A percentile compares a stretch with the other conserved stretches of the same genome.
Evolutionary conservation across 768 basidiomycete species (phyloP).

Genomic region (Tricholoma sp.): DNA sequence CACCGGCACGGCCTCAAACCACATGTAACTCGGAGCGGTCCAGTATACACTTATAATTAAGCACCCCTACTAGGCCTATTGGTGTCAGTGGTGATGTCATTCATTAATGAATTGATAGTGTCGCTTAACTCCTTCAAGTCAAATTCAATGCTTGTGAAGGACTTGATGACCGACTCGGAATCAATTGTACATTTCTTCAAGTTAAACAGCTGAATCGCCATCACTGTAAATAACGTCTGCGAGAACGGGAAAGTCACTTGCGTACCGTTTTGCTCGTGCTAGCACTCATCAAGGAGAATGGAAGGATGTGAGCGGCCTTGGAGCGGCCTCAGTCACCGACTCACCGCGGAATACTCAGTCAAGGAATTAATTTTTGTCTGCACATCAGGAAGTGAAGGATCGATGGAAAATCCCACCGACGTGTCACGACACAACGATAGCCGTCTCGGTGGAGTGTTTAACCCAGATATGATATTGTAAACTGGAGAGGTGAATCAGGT

Average conservation of each 20-base stretch:
- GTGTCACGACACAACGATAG: background rate
- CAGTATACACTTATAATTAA: background rate
- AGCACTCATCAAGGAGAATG: background rate
- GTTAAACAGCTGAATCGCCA: background rate
- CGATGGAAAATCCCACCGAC: background rate
- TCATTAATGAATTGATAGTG: background rate
- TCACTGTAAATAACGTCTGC: background rate
- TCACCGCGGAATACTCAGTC: too few species aligned
- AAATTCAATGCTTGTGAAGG: background rate
- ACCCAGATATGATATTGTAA: background rate
- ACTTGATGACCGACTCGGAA: background rate
- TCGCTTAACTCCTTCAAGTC: background rate
- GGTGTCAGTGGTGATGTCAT: background rate
- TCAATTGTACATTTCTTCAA: background rate
- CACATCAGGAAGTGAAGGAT: background rate
- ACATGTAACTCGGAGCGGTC: background rate
- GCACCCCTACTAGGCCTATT: too few species aligned
- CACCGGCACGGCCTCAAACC: background rate
- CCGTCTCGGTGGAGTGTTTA: background rate
- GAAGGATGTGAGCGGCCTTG: background rate
- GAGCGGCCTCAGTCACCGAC: background rate
- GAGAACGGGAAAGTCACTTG: background rate
- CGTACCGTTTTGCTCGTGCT: background rate
- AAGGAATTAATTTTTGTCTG: background rate
- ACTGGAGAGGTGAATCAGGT: too few species aligned